phyloP scores from a whole-genome alignment of 108 stramenopile species.

The Cyclotella kingstonii region DNA sequence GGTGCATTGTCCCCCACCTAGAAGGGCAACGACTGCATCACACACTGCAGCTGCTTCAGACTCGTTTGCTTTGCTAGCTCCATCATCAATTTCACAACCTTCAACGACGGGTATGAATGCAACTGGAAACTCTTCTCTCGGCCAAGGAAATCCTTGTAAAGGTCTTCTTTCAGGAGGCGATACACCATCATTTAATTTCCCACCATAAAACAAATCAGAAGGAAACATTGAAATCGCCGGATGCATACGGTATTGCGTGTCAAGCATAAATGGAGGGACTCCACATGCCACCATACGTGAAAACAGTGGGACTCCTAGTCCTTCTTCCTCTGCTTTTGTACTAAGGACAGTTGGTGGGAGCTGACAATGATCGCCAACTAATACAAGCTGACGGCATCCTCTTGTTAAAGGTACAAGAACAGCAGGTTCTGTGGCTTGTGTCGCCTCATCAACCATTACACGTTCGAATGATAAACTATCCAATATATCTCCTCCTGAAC shows the following conservation, averaged over 20 bases:
- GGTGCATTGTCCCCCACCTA: conserved; percentile 78
- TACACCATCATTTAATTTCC: conserved; percentile 82
- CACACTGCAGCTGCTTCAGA: conserved; percentile 91
- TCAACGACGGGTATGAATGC: conserved; percentile 81
- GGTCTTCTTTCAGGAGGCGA: conserved; percentile 84
- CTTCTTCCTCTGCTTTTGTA: conserved; percentile 85
- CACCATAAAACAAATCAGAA: conserved; percentile 87
- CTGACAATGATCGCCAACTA: conserved; percentile 98
- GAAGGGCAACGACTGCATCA: conserved; percentile 79
- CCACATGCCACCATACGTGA: conserved; percentile 90
- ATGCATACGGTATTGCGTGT: conserved; percentile 96
- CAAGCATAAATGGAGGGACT: conserved; percentile 88
- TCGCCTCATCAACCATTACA: conserved; percentile 93
- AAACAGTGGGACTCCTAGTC: conserved; percentile 84
- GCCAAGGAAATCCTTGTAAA: conserved; percentile 89
- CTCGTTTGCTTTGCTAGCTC: conserved; percentile 90
- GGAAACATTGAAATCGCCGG: conserved; percentile 93
- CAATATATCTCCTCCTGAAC: conserved; percentile 87
- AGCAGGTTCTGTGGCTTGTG: conserved; percentile 91
- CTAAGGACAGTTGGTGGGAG: conserved; percentile 90
- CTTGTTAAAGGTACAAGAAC: conserved; percentile 88
- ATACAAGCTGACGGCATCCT: conserved; percentile 90
- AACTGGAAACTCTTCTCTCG: conserved; percentile 86
- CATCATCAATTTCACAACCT: conserved; percentile 85
- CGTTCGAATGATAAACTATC: conserved; percentile 85